Base-by-base conservation (phyloP, 2,329 filamentous ascomycete genomes). In the Diaporthe vexans region DNA sequence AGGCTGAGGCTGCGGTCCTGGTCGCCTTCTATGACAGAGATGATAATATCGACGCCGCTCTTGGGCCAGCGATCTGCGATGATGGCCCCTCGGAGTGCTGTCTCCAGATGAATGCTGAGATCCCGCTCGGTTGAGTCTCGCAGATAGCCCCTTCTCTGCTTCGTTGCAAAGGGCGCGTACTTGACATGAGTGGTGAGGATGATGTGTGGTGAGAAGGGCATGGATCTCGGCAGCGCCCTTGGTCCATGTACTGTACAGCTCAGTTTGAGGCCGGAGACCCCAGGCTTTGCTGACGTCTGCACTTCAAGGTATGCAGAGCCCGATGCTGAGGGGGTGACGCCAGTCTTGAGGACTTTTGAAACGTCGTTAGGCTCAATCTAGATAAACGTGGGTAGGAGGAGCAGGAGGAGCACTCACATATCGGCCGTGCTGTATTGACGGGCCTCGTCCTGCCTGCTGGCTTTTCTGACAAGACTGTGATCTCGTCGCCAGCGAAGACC, bases 21-120 rank as follows among this genome's bases (percentile, higher is more conserved):
- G 80, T 98, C 97, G 4, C 95, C 96, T 84, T 99, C 97, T 24
- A 99, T 87, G 65, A 99, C 92, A 0, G 95, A 98, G 65, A 99
- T 91, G 24, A 98, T 93, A 54, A 99, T 92, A 81, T 99, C 97
- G n/a, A 98, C 92, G 58, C 95, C 95, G 82, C 95, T 98, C 87
- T 99, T 99, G n/a, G 97, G 97, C 94, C 96, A 99, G 74, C 96
- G 89, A 81, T 98, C 95, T 19, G 95, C 95, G 80, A 98, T 96
- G 68, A 98, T 92, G 10, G 95, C 94, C 0, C 96, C 96, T 46
- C 95, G 91, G 68, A 99, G 87, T 35, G 97, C 95, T 21, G 95
- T 96, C 83, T 98, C 95, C 4, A 99, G 87, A 82, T 98, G 96
- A 15, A 95, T 93, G 17, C 94, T 94, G 2, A 99, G 88, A 81